Conservation (phyloP, 306 rosid species). For the Begonia peltatifolia region DNA sequence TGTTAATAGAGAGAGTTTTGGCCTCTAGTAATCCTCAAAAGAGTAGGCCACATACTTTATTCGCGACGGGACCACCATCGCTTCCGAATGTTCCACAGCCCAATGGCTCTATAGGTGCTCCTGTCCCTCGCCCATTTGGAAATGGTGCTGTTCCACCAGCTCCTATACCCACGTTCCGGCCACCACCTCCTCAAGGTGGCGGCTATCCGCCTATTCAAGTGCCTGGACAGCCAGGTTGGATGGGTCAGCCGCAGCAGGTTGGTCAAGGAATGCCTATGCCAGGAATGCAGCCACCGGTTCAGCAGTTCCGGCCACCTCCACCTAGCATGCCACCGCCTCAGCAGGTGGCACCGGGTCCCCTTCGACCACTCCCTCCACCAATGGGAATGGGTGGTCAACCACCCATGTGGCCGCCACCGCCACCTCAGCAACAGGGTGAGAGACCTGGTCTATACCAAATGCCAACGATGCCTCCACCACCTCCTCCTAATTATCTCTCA, state of each 20-base stretch:
- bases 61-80: slow-evolving; percentile 91
- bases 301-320: slow-evolving; percentile 84
- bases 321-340: slow-evolving; percentile 69
- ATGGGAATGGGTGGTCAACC: slow-evolving; percentile 69
- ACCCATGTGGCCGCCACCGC: slow-evolving; percentile 66
- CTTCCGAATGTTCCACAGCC: slow-evolving; percentile 52
- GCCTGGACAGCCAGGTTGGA: slow-evolving; percentile 59
- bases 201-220: slow-evolving; percentile 59
- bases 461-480: slow-evolving; percentile 53
- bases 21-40: slow-evolving; percentile 93
- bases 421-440: slow-evolving; percentile 50
- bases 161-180: slow-evolving; percentile 49
- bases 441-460: slow-evolving; percentile 43
- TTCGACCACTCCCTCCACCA: slow-evolving; percentile 82
- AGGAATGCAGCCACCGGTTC: slow-evolving; percentile 51
- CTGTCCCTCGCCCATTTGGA: slow-evolving; percentile 64
- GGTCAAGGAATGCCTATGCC: slow-evolving; percentile 46
- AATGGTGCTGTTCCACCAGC: slow-evolving; percentile 53
- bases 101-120: slow-evolving; percentile 36
- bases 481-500: slow-evolving; percentile 27
- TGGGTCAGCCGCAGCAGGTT: slow-evolving; percentile 55
- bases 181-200: slow-evolving; percentile 66
- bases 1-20: slow-evolving; percentile 70
- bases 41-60: slow-evolving; percentile 91
- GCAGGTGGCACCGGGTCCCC: slow-evolving; percentile 37